phyloP scores from a whole-genome alignment of 1,284 basidiomycete genomes.

The Marasmius sp. region DNA sequence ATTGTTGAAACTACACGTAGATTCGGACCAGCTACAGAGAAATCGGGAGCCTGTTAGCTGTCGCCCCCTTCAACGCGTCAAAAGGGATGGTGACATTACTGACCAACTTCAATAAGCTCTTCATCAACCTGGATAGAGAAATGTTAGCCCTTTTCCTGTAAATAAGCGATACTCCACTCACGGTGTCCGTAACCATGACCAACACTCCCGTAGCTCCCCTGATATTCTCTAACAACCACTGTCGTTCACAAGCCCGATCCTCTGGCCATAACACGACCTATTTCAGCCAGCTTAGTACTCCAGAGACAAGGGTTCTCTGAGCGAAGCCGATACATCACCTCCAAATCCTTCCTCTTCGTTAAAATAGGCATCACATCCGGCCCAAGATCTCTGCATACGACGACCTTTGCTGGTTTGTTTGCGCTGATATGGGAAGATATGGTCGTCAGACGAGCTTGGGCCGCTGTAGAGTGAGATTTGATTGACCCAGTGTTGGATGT shows the following conservation, averaged over 20 bases:
- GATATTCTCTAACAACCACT: constrained; percentile 81
- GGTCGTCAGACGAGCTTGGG: constrained; percentile 31
- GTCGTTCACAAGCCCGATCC: constrained; percentile 60
- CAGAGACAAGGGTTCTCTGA: not conserved
- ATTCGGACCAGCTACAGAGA: constrained; percentile 58
- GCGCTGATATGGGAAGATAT: constrained; percentile 31
- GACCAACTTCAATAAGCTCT: constrained; percentile 72
- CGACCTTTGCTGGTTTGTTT: constrained; percentile 47
- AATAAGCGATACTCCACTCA: constrained; percentile 22
- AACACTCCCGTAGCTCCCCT: constrained; percentile 65
- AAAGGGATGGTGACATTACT: constrained; percentile 7
- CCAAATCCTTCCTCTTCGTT: constrained; percentile 46
- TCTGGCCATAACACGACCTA: constrained; percentile 75
- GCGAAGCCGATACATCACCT: constrained; percentile 39
- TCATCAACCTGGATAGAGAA: constrained; percentile 55
- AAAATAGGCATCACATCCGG: constrained; percentile 70
- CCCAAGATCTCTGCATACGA: constrained; percentile 70
- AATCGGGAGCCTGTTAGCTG: not conserved
- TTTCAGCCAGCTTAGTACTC: not conserved
- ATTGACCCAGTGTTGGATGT: constrained; percentile 9
- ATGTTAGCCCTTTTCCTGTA: not conserved
- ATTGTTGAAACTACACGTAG: constrained; percentile 87
- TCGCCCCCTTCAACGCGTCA: not conserved
- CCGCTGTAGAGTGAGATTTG: constrained; percentile 7
- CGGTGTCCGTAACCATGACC: constrained; percentile 74